Evolutionary conservation across 495 filamentous ascomycete species (phyloP), one percentile per base, ranked within the genome.

Genomic region (Penicillium robsamsonii): DNA sequence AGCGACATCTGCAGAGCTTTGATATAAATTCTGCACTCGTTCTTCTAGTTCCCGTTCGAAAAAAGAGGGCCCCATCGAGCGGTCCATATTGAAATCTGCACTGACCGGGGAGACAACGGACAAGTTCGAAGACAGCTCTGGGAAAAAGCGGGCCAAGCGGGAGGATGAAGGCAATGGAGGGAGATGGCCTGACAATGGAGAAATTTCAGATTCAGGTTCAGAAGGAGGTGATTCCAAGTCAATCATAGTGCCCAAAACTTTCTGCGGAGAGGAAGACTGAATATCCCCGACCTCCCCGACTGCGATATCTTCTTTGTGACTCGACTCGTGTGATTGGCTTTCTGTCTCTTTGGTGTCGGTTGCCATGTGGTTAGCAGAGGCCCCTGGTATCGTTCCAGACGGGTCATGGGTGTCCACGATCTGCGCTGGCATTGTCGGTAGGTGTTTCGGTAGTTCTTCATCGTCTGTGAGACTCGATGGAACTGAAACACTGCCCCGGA

Each of bases 51-150:
- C 64, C 2, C 31, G 53, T 24, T 64, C 63, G 24, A 62, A 51
- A 20, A 43, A 45, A 27, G 31, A 55, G n/a, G 41, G 50, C 24
- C 29, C 58, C 27, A 9, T 46, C 27, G 48, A 22, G 11, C 40
- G 56, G 31, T 56, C 53, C 51, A 47, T 43, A n/a, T 47, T 60
- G 22, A 12, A 43, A 15, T 59, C 44, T 38, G 38, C 31, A 10
- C 53, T 46, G 9, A 55, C 43, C 15, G 61, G 59, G 38, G 73
- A 69, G n/a, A 65, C 55, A 13, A 71, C 24, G 4, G 61, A 55
- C 47, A 74, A 66, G 31, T 69, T 66, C 0, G 65, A 65, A 6
- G 64, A 66, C 0, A 72, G 50, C 44, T 74, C 70, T 9, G 72
- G 69, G 52, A 70, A 71, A 38, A 70, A 74, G 12, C 66, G 70